phyloP scores from a whole-genome alignment of 2,329 filamentous ascomycete genomes.

The Didymella exigua region DNA sequence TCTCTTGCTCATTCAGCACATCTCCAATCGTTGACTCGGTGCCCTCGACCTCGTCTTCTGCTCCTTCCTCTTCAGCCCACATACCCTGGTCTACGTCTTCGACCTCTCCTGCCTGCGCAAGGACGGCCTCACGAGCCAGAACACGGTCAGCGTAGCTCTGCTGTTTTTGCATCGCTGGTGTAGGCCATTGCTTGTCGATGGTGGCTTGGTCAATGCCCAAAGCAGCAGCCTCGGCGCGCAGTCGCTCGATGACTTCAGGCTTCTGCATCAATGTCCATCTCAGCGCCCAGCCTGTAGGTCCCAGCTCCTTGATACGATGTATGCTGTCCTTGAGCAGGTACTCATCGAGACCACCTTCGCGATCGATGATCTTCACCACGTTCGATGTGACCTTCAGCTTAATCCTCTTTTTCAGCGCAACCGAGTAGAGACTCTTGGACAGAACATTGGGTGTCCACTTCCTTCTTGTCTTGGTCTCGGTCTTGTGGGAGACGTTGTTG shows the following conservation, averaged over 20 bases:
- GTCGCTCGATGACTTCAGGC: conserved; percentile 66
- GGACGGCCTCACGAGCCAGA: conserved; percentile 15
- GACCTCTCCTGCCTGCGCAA: conserved; percentile 7
- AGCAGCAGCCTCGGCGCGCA: conserved; percentile 66
- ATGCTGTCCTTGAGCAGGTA: conserved; percentile 85
- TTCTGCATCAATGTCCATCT: conserved; percentile 91
- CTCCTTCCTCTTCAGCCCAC: conserved; percentile 16
- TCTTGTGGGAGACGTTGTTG: conserved; percentile 73
- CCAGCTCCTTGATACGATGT: conserved; percentile 80
- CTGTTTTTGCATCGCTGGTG: conserved; percentile 22
- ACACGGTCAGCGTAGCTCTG: conserved; percentile 22
- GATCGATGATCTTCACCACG: conserved; percentile 71
- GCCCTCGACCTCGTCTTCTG: conserved; percentile 18
- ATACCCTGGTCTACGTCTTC: conserved; percentile 13
- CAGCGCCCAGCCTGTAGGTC: conserved; percentile 86
- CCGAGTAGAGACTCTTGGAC: conserved; percentile 69
- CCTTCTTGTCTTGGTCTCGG: conserved; percentile 72
- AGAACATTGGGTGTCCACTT: conserved; percentile 77
- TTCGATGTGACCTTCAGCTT: conserved; percentile 72
- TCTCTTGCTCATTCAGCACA: conserved; percentile 7
- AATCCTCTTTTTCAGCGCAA: conserved; percentile 65
- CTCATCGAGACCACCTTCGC: conserved; percentile 85
- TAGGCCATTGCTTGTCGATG: conserved; percentile 43
- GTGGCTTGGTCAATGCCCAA: conserved; percentile 65
- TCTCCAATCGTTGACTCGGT: conserved; percentile 11